Conservation (phyloP, 371 early-diverging fungal genomes). For the Rhizomucor pusillus region DNA sequence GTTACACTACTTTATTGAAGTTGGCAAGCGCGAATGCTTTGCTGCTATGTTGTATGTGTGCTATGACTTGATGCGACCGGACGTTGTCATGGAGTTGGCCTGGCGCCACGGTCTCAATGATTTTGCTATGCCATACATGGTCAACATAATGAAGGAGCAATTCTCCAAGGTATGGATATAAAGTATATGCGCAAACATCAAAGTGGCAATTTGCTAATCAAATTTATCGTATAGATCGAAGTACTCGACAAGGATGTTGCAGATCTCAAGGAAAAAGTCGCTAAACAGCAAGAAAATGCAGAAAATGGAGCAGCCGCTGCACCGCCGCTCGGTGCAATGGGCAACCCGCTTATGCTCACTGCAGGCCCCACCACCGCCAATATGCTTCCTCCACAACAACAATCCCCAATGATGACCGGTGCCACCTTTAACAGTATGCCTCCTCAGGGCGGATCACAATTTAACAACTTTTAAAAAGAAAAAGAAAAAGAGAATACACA, state of each 20-base stretch:
- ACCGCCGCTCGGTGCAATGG: constrained; percentile 51
- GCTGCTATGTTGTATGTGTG: constrained; percentile 89
- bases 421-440: constrained; percentile 11
- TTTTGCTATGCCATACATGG: constrained; percentile 95
- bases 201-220: neutral
- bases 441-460: constrained; percentile 5
- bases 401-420: constrained; percentile 37
- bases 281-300: constrained; percentile 19
- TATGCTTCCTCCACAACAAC: constrained; percentile 14
- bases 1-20: constrained; percentile 90
- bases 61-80: constrained; percentile 92
- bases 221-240: constrained; percentile 11
- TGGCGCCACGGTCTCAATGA: constrained; percentile 88
- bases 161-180: constrained; percentile 58
- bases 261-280: constrained; percentile 22
- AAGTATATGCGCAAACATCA: neutral
- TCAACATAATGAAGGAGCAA: constrained; percentile 86
- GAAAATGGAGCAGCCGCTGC: constrained; percentile 36
- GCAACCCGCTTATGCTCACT: constrained; percentile 69
- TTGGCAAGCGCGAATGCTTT: constrained; percentile 88
- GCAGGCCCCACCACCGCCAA: constrained; percentile 22
- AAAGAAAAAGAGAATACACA: neutral
- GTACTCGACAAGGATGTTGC: constrained; percentile 22
- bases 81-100: constrained; percentile 90
- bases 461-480: constrained; percentile 8